Conservation (phyloP, 2,329 filamentous ascomycete genomes). For the Nemania sp. region DNA sequence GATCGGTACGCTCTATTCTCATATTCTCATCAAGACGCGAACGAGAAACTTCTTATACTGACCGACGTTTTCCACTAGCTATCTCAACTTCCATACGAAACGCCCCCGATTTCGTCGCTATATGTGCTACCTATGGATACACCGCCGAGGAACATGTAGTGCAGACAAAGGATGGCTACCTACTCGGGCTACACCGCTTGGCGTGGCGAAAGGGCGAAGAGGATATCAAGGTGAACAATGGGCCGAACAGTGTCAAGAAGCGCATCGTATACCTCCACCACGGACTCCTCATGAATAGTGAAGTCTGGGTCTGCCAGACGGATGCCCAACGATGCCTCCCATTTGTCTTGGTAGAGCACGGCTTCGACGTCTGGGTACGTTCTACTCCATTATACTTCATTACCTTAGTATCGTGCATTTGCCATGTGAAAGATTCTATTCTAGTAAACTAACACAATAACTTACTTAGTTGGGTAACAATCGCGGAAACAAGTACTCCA, state of each 20-base stretch:
- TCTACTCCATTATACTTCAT: background rate
- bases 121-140: constrained; percentile 93
- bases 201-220: constrained; percentile 87
- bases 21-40: constrained; percentile 56
- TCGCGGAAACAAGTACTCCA: constrained; percentile 98
- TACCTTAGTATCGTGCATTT: too few species aligned
- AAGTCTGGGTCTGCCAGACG: constrained; percentile 96
- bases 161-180: constrained; percentile 92
- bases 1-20: constrained; percentile 62
- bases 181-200: constrained; percentile 89
- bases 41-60: constrained; percentile 60
- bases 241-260: constrained; percentile 76
- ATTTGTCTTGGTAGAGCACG: constrained; percentile 87
- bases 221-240: constrained; percentile 79
- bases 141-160: constrained; percentile 96
- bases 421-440: background rate
- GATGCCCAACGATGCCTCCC: constrained; percentile 87
- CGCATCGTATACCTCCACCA: constrained; percentile 95
- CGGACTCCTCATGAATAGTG: constrained; percentile 97
- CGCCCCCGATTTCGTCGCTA: constrained; percentile 90
- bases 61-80: constrained; percentile 63
- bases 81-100: constrained; percentile 83
- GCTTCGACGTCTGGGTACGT: constrained; percentile 93
- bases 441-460: constrained; percentile 42
- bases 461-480: constrained; percentile 85